phyloP scores from a whole-genome alignment of 768 basidiomycete species.

The Phlebiopsis flavidoalba region DNA sequence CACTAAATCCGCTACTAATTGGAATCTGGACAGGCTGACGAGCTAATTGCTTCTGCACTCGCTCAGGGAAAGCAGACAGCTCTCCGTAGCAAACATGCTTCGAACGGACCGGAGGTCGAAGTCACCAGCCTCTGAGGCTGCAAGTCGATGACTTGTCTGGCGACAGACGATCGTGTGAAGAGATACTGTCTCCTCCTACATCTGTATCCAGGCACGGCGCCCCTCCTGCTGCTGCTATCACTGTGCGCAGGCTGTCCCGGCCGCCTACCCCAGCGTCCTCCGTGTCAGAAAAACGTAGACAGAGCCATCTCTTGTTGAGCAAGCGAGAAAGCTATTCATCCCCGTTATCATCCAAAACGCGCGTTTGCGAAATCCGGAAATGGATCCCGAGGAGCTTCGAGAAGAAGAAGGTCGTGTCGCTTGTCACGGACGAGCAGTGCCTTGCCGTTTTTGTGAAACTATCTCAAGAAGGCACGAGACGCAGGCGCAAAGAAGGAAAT shows the following conservation, averaged over 20 bases:
- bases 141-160: conserved; percentile 6
- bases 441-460: conserved; percentile 15
- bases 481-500: conserved; percentile 8
- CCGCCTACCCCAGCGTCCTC: background rate
- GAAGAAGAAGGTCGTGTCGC: conserved; percentile 6
- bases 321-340: conserved; percentile 7
- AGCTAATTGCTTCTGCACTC: conserved; percentile 7
- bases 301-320: conserved; percentile 2
- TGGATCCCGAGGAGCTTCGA: conserved; percentile 6
- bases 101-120: background rate
- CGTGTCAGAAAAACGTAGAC: background rate
- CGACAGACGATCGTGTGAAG: background rate
- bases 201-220: background rate
- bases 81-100: background rate
- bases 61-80: background rate
- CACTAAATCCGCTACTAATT: background rate
- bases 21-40: background rate
- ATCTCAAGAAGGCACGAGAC: conserved; percentile 8
- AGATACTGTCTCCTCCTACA: background rate
- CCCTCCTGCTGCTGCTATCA: background rate
- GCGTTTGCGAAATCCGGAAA: conserved; percentile 10
- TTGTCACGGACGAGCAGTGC: conserved; percentile 17
- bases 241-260: background rate
- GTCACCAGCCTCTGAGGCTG: conserved; percentile 5
- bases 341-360: conserved; percentile 13